Base-by-base conservation (phyloP, 805 yeast species). In the Lipomyces spencermartinsiae region DNA sequence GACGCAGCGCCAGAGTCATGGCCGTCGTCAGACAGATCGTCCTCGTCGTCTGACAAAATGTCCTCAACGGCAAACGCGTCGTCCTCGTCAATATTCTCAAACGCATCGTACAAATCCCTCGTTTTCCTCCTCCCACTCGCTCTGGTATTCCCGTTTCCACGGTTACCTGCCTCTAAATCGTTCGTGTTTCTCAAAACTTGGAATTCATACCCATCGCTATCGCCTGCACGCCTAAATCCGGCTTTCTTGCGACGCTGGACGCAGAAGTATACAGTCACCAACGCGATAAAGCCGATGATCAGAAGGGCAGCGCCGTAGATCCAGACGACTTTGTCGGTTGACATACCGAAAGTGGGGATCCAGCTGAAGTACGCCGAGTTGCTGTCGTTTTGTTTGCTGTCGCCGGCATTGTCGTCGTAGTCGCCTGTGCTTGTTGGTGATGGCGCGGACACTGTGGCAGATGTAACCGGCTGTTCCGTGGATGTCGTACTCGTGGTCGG, bases 121-220 rank as follows among this genome's bases (percentile, higher is more conserved):
- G 72, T 64, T 67, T 69, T 69, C 33, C 71, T 64, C 12, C 65
- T 58, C 33, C 29, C 35, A 2, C 58, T 51, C 2, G 54, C 58
- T 2, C 46, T 62, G 2, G 22, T 51, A 33, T 61, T 66, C 6
- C 57, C 49, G 25, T 46, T 46, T 14, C 58, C 63, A 19, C 37
- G 34, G 22, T 22, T 56, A 19, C 46, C 53, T 14, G 14, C 58
- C 61, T 39, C 66, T 55, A 43, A n/a, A 29, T 58, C 71, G n/a
- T 49, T 22, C 22, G 25, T 39, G n/a, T 37, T 69, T 9, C 72
- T 86, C 63, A 87, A 85, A 59, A 87, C 84, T 73, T 87, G 90
- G 74, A 87, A 87, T 74, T 87, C 90, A 74, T 83, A 87, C 35
- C 86, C 89, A 72, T 86, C 84, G 72, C 87, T 79, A 75, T 87